These are phyloP conservation scores for Ligustrum vulgare DNA, from an alignment of 257 asterid genomes.

Conservation along the genomic window DNA sequence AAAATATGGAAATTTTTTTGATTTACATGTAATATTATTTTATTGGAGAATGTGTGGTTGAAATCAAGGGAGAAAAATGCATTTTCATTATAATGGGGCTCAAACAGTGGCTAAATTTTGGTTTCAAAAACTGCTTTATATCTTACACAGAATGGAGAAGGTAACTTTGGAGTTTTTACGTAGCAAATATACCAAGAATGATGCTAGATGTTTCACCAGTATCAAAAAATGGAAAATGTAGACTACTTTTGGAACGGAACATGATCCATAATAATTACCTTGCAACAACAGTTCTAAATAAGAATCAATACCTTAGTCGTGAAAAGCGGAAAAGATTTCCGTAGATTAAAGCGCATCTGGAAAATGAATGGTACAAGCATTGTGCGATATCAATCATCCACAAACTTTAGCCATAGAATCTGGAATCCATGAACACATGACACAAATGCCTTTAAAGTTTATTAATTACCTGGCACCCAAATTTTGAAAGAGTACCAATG, in stretches of 20 bases:
- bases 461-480: slow-evolving; percentile 85
- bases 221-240: not conserved
- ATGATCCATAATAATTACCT: not conserved
- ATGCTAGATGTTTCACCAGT: not conserved
- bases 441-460: not conserved
- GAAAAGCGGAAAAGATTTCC: slow-evolving; percentile 88
- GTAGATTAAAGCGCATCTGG: slow-evolving; percentile 91
- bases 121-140: not conserved
- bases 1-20: no score
- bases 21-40: no score
- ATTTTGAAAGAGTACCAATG: slow-evolving; percentile 87
- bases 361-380: slow-evolving; percentile 23
- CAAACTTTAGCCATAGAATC: not conserved
- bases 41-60: no score
- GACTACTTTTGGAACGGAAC: not conserved
- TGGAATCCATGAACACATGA: not conserved
- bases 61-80: no score
- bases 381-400: slow-evolving; percentile 4
- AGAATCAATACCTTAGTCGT: slow-evolving; percentile 70
- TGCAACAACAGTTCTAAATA: not conserved
- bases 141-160: slow-evolving; percentile 3
- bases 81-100: no score
- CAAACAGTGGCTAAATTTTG: not conserved
- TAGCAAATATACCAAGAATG: not conserved
- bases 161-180: not conserved